Evolutionary conservation across 495 filamentous ascomycete genomes (phyloP), one percentile per base, ranked within the genome.

Genomic region (Bathelium albidoporum): DNA sequence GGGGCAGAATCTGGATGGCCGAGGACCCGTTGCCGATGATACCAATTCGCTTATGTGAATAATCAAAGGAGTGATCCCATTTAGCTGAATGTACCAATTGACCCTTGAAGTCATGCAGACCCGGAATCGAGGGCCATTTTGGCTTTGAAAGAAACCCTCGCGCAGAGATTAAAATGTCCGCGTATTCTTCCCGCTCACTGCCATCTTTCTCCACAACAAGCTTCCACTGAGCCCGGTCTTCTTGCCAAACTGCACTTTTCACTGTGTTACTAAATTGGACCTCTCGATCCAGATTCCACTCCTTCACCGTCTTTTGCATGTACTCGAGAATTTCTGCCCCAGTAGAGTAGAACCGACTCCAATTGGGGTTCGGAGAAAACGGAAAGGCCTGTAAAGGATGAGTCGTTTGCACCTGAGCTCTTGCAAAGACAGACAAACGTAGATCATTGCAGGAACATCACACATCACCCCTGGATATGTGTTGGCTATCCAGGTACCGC

Each of bases 241-340:
- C 66, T 32, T 72, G 66, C 73, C 73, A 75, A 18, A 31, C 60
- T 14, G 68, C 66, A n/a, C 64, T 43, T 53, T 69, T 59, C 34
- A 75, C 66, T 60, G 70, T 72, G 55, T 65, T 65, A 28, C 72
- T 70, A 44, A 74, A 62, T 59, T 73, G 64, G 29, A 75, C 69
- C 59, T 73, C 59, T 32, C 58, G 29, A 26, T 58, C 61, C 4
- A 70, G 32, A 45, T 63, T 59, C 29, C 62, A 64, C 41, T 66
- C 66, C 9, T 55, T 55, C 20, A 66, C 64, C n/a, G 60, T 63
- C 22, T 59, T 64, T 24, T 68, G 68, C 65, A 74, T 72, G 62
- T 76, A 76, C 32, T 68, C 59, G 59, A 66, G 64, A 32, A 76
- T 76, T 61, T 76, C 74, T n/a, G 22, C 22, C 3, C 69, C 74